Percentiles rank a stretch among this genome's conserved stretches.
phyloP scores from a whole-genome alignment of 2,329 filamentous ascomycete species.

The Periconia sp. region DNA sequence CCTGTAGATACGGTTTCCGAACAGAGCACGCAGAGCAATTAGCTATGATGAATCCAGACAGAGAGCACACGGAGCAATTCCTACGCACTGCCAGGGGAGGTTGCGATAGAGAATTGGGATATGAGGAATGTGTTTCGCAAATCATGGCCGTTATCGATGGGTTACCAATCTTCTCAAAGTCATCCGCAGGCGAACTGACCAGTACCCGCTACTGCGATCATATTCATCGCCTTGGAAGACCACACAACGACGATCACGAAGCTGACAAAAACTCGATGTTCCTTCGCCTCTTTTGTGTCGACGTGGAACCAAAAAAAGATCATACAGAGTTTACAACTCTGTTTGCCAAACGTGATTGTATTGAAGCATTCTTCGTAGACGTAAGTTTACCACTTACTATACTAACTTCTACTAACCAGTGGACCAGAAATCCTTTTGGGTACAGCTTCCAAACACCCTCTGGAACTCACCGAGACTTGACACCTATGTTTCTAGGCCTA shows the following conservation, averaged over 20 bases:
- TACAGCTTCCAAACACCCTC: too few relatives aligned
- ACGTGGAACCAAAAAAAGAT: not conserved
- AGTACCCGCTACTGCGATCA: not conserved
- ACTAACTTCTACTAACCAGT: not conserved
- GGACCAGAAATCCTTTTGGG: too few relatives aligned
- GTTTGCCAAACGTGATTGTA: not conserved
- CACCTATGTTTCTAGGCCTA: too few relatives aligned
- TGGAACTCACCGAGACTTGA: too few relatives aligned
- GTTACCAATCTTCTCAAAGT: not conserved
- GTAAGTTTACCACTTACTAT: not conserved
- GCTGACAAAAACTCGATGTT: conserved; percentile 1
- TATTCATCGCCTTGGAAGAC: not conserved
- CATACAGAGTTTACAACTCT: not conserved
- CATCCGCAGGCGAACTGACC: not conserved
- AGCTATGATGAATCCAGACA: conserved; percentile 1
- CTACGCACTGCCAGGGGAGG: conserved; percentile 1
- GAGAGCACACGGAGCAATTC: conserved; percentile 5
- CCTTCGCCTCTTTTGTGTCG: not conserved
- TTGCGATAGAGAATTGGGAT: not conserved
- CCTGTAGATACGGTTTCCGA: conserved; percentile 10
- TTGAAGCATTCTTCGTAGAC: conserved; percentile 1
- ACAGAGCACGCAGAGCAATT: conserved; percentile 4
- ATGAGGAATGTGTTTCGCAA: not conserved
- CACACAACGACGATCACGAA: conserved; percentile 3
- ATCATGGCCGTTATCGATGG: not conserved